Evolutionary conservation across 768 basidiomycete species (phyloP).

Genomic region (Russula brevipes): DNA sequence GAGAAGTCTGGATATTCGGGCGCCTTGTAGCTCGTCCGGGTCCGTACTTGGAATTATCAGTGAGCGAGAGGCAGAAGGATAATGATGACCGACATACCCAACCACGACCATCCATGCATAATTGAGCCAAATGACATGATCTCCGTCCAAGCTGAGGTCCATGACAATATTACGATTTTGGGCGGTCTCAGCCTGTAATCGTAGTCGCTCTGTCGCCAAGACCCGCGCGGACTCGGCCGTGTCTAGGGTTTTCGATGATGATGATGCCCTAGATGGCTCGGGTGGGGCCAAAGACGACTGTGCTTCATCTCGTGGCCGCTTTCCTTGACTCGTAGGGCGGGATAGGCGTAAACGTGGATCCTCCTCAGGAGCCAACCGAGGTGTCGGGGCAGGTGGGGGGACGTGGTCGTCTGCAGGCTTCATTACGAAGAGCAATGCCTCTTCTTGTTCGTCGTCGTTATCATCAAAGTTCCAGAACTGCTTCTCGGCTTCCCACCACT

Average conservation of each 20-base stretch:
- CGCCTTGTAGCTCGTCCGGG: constrained; percentile 70
- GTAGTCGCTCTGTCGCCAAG: constrained; percentile 83
- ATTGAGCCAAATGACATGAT: constrained; percentile 93
- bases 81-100: constrained; percentile 50
- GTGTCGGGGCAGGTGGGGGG: constrained; percentile 37
- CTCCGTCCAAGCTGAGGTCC: constrained; percentile 90
- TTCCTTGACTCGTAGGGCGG: constrained; percentile 46
- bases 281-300: constrained; percentile 26
- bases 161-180: constrained; percentile 95
- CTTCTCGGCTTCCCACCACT: constrained; percentile 99
- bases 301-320: constrained; percentile 50
- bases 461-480: constrained; percentile 99
- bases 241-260: constrained; percentile 47
- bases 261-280: constrained; percentile 24
- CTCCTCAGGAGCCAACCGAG: constrained; percentile 47
- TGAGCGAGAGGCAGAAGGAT: constrained; percentile 11
- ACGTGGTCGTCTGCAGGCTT: constrained; percentile 70
- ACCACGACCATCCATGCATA: constrained; percentile 92
- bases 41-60: constrained; percentile 54
- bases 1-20: constrained; percentile 76
- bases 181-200: constrained; percentile 88
- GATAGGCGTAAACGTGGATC: constrained; percentile 46
- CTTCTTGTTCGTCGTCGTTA: constrained; percentile 83
- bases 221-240: constrained; percentile 72
- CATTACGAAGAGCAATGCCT: constrained; percentile 89